A percentile compares a stretch with the other conserved stretches of the same genome.
Conservation (phyloP, 305 asterid species). For the Ilex paraguariensis region DNA sequence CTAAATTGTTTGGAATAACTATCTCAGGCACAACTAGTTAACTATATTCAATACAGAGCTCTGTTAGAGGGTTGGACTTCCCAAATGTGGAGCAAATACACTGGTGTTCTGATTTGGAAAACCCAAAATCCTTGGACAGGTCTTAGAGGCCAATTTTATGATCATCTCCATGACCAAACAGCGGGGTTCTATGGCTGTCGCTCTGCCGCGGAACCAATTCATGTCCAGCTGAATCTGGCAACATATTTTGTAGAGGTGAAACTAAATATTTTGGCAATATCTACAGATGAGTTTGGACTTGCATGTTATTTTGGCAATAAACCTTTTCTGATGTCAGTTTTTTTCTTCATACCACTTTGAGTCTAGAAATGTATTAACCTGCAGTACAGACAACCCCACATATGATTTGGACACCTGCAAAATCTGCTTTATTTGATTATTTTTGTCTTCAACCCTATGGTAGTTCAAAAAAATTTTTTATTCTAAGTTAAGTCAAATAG, state of each 20-base stretch:
- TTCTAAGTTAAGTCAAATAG: too few species aligned
- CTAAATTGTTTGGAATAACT: constrained; percentile 12
- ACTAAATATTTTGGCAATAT: constrained; percentile 2
- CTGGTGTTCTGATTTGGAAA: constrained; percentile 96
- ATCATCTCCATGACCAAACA: constrained; percentile 94
- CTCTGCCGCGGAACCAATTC: constrained; percentile 87
- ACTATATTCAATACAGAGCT: constrained; percentile 93
- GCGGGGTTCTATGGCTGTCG: constrained; percentile 98
- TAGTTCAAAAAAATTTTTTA: not conserved
- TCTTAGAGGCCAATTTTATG: constrained; percentile 92
- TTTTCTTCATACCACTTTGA: too few species aligned
- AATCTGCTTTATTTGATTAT: not conserved
- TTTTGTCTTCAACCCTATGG: not conserved
- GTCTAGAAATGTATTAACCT: too few species aligned
- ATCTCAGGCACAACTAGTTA: constrained; percentile 82
- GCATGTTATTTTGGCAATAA: not conserved
- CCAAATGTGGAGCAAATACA: constrained; percentile 92
- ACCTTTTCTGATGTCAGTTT: too few species aligned
- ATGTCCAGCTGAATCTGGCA: constrained; percentile 81
- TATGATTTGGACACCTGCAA: too few species aligned
- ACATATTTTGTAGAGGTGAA: constrained; percentile 72
- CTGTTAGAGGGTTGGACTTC: constrained; percentile 97
- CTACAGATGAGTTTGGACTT: not conserved
- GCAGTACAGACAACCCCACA: too few species aligned
- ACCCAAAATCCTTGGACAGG: constrained; percentile 99